Base-by-base conservation (phyloP, 495 filamentous ascomycete genomes). In the Penicillium riverlandense region DNA sequence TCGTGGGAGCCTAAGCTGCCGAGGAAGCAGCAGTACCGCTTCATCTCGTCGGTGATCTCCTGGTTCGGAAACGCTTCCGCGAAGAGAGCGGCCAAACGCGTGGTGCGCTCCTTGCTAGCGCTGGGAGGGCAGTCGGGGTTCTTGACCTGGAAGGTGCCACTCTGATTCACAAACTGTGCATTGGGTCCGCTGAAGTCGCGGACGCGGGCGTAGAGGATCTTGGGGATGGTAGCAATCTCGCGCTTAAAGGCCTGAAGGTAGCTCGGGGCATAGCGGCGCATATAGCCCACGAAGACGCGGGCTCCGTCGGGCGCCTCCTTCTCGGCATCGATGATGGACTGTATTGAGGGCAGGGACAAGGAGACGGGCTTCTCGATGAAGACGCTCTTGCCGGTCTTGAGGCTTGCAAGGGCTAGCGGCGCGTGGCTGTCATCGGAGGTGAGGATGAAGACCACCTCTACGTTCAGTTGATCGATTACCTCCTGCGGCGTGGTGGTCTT, bases 331-430 rank as follows among this genome's bases (percentile, higher is more conserved):
- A 64, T 50, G 34, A 75, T 59, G 2, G 38, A 29, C 8, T 70
- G 22, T 6, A 59, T 51, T n/a, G 56, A 61, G 0, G 41, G 52
- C 8, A 60, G 16, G 13, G 46, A 58, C 34, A 72, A 33, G n/a
- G 75, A 55, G 9, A 76, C 44, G 4, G 74, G 75, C 51, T 78
- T 78, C 49, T 78, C 74, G 8, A 76, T 44, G 11, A 78, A 60
- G 38, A 66, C 65, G 33, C 62, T 45, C 48, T 78, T 78, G 7
- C 54, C 57, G 4, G 55, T 45, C 22, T 65, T 22, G 7, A 78
- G 59, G 8, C 63, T 61, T 7, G 58, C 38, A 15, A 72, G 57
- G 5, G 53, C 50, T 29, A 64, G 50, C 6, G 56, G 43, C 10
- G 47, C 64, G 47, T 78, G 74, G 44, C 51, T 71, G 10, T 63